Conservation (phyloP, 2,329 filamentous ascomycete species). For the Venturia oleaginea region DNA sequence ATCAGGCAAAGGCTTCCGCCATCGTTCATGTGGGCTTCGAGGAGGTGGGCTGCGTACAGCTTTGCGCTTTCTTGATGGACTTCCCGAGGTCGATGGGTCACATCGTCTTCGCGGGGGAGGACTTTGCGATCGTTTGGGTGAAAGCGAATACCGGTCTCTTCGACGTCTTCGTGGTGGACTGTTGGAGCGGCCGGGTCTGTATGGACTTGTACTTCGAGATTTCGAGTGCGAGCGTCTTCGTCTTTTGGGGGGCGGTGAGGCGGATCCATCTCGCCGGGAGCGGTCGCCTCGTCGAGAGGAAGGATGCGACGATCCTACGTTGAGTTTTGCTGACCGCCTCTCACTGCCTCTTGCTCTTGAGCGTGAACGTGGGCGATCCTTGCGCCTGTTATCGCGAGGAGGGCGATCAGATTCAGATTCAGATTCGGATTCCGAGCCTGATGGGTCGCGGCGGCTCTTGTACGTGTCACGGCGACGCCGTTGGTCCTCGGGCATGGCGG, state of each 20-base stretch:
- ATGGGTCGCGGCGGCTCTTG: neutral
- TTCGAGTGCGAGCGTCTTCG: neutral
- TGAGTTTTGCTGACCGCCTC: neutral
- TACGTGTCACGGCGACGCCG: neutral
- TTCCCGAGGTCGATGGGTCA: neutral
- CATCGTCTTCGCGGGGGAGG: neutral
- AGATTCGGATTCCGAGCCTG: neutral
- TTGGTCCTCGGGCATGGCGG: neutral
- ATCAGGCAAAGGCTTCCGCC: constrained; percentile 35
- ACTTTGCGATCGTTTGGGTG: neutral
- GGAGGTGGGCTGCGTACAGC: constrained; percentile 1
- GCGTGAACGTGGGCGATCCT: neutral
- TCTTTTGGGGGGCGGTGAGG: constrained; percentile 2
- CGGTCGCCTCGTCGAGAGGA: neutral
- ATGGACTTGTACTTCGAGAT: constrained; percentile 3
- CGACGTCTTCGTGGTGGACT: constrained; percentile 18
- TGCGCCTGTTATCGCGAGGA: neutral
- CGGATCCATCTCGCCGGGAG: neutral
- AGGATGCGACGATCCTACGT: neutral
- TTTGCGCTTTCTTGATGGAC: neutral
- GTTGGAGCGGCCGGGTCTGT: neutral
- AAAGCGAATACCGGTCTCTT: constrained; percentile 33
- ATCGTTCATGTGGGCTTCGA: constrained; percentile 16
- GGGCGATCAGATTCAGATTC: neutral
- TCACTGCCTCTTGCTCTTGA: neutral